Conservation (phyloP, 2,329 filamentous ascomycete species). For the Laburnicola sp. region DNA sequence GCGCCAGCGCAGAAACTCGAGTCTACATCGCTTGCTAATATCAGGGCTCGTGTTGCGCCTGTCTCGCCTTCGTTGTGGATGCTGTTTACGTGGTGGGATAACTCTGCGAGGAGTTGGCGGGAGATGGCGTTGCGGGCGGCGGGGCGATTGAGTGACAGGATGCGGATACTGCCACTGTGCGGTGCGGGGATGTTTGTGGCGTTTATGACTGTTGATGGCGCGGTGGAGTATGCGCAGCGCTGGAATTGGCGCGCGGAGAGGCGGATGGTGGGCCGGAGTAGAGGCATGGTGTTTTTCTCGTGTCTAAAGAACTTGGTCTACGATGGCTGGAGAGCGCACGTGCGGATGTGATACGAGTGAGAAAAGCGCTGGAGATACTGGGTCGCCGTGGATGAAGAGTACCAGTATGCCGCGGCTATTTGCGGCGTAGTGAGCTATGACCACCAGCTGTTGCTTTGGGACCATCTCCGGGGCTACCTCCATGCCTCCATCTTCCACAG, state of each 20-base stretch:
- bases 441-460: too few species aligned
- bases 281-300: conserved; percentile 24
- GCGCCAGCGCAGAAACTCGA: conserved; percentile 90
- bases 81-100: conserved; percentile 72
- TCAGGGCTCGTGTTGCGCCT: conserved; percentile 73
- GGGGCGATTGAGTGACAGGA: conserved; percentile 86
- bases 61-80: conserved; percentile 64
- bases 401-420: neutral
- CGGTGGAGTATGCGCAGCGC: conserved; percentile 45
- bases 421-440: conserved; percentile 1
- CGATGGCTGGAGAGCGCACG: neutral
- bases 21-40: conserved; percentile 84
- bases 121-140: conserved; percentile 90
- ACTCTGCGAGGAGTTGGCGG: conserved; percentile 69
- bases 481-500: too few species aligned
- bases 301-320: too few species aligned
- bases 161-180: conserved; percentile 78
- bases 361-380: neutral
- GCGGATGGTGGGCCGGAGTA: conserved; percentile 24
- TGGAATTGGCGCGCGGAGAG: conserved; percentile 29
- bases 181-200: conserved; percentile 76
- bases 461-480: too few species aligned
- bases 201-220: conserved; percentile 62
- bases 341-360: neutral
- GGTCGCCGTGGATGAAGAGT: neutral